A percentile compares a stretch with the other conserved stretches of the same genome.
Conservation (phyloP, 2,329 filamentous ascomycete genomes). For the Lecanicillium sp. region DNA sequence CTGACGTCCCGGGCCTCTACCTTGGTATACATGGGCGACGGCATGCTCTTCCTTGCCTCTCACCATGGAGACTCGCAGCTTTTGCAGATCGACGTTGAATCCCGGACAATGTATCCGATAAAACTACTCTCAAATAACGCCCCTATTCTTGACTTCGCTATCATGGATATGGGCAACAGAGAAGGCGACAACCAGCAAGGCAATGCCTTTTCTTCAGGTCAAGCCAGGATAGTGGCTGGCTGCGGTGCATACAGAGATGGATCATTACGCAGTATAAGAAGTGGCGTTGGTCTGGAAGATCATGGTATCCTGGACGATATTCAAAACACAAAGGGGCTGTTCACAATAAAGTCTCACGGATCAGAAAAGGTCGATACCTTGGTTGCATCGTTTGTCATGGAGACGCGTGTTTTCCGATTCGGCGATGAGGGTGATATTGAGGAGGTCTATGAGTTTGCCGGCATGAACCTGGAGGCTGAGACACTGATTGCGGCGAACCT, state of each 20-base stretch:
- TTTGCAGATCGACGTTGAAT: constrained; percentile 47
- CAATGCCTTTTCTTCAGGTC: constrained; percentile 90
- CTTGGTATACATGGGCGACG: constrained; percentile 69
- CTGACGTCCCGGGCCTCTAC: constrained; percentile 68
- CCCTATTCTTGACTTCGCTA: constrained; percentile 85
- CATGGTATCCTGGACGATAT: constrained; percentile 77
- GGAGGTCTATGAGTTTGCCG: constrained; percentile 71
- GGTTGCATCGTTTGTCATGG: constrained; percentile 72
- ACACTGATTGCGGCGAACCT: constrained; percentile 69
- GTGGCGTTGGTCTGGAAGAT: constrained; percentile 88
- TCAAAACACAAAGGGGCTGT: constrained; percentile 65
- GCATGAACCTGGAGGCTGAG: constrained; percentile 60
- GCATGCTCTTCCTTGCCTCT: constrained; percentile 78
- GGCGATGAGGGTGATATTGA: constrained; percentile 70
- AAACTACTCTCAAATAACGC: constrained; percentile 73
- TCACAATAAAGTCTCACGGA: constrained; percentile 53
- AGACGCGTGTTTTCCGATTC: constrained; percentile 80
- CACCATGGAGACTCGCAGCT: constrained; percentile 91
- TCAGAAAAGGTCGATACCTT: constrained; percentile 59
- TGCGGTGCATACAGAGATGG: constrained; percentile 88
- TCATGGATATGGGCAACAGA: constrained; percentile 92
- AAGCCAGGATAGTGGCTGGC: constrained; percentile 87
- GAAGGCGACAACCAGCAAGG: constrained; percentile 67
- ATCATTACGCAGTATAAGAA: constrained; percentile 81
- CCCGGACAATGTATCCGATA: constrained; percentile 52